A percentile compares a stretch with the other conserved stretches of the same genome.
Conservation (phyloP, 2,329 filamentous ascomycete genomes). For the Camptophora hylomeconis region DNA sequence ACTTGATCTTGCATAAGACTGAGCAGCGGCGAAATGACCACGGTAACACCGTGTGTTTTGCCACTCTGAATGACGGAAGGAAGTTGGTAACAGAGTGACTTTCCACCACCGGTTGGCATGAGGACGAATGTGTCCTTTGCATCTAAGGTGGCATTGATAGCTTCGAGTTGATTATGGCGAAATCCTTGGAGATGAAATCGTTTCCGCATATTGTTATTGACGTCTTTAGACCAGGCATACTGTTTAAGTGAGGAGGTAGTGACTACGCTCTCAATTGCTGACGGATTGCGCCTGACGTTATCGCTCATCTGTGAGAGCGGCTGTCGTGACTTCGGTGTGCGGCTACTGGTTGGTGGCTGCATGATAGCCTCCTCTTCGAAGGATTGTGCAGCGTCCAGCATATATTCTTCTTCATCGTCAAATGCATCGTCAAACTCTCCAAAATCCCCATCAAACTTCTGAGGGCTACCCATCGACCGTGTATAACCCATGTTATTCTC, state of each 20-base stretch:
- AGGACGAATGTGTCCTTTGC: conserved; percentile 88
- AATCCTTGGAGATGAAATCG: conserved; percentile 78
- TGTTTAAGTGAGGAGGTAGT: conserved; percentile 35
- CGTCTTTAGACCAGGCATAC: conserved; percentile 73
- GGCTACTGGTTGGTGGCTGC: not conserved
- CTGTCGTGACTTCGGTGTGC: conserved; percentile 5
- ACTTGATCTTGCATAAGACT: conserved; percentile 98
- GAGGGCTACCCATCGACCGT: conserved; percentile 30
- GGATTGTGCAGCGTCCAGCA: conserved; percentile 30
- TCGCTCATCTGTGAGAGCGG: conserved; percentile 13
- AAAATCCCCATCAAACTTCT: conserved; percentile 28
- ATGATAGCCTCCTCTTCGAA: too few relatives aligned
- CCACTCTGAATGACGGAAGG: conserved; percentile 74
- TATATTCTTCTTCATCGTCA: conserved; percentile 29
- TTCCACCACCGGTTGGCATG: conserved; percentile 96
- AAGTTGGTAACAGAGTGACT: conserved; percentile 92
- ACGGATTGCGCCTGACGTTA: conserved; percentile 11
- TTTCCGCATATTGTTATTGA: conserved; percentile 66
- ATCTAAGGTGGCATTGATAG: conserved; percentile 80
- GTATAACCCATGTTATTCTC: conserved; percentile 16
- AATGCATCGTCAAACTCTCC: conserved; percentile 27
- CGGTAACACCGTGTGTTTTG: conserved; percentile 70
- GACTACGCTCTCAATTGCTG: conserved; percentile 18
- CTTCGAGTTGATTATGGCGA: conserved; percentile 80
- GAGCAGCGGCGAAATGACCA: conserved; percentile 87